Evolutionary conservation across 1,284 basidiomycete genomes (phyloP).

Genomic region (Porodaedalea pini): DNA sequence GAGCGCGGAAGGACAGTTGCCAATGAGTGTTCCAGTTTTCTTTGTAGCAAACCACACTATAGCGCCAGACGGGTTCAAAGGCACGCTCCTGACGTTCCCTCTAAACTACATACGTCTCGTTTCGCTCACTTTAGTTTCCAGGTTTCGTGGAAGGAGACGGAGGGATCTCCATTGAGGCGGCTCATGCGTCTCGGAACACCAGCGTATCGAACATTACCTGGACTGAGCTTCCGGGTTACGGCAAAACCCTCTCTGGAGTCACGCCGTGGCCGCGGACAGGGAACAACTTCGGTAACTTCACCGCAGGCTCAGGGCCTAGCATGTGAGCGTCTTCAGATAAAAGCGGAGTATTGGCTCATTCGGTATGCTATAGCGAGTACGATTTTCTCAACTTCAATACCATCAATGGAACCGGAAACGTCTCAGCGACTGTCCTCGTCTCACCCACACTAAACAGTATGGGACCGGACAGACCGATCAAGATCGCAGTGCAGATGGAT

Average conservation of each 20-base stretch:
- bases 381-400: slow-evolving; percentile 58
- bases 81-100: background rate
- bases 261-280: slow-evolving; percentile 56
- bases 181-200: slow-evolving; percentile 51
- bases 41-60: slow-evolving; percentile 9
- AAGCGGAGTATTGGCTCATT: background rate
- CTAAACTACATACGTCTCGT: background rate
- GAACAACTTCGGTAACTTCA: slow-evolving; percentile 50
- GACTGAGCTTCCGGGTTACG: slow-evolving; percentile 56
- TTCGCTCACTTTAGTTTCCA: background rate
- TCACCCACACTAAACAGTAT: slow-evolving; percentile 60
- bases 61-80: slow-evolving; percentile 12
- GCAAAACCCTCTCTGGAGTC: slow-evolving; percentile 55
- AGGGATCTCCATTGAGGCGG: slow-evolving; percentile 62
- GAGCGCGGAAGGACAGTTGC: slow-evolving; percentile 4
- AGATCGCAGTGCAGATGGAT: slow-evolving; percentile 56
- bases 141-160: slow-evolving; percentile 62
- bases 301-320: slow-evolving; percentile 56
- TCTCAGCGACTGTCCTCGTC: slow-evolving; percentile 48
- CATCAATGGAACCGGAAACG: slow-evolving; percentile 39
- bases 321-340: slow-evolving; percentile 38
- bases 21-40: slow-evolving; percentile 14
- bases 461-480: slow-evolving; percentile 49
- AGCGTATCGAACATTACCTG: slow-evolving; percentile 51
- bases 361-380: slow-evolving; percentile 44